Evolutionary conservation across 2,329 filamentous ascomycete species (phyloP).

Genomic region (Pseudocercospora ulei): DNA sequence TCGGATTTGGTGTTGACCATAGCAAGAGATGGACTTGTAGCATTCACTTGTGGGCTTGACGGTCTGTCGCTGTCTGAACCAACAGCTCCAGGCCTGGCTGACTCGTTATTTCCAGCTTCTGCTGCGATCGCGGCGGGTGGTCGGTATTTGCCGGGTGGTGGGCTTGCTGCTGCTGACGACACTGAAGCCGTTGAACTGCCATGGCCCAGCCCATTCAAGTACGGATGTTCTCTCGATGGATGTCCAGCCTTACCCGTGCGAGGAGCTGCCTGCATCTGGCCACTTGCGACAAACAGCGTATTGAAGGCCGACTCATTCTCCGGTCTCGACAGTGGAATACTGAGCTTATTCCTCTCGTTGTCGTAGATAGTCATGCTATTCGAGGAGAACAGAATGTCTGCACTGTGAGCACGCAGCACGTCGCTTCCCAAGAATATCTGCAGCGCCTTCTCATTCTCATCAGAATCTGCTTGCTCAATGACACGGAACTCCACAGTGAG

Average conservation of each 20-base stretch:
- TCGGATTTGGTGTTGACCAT: slow-evolving; percentile 24
- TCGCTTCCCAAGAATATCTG: slow-evolving; percentile 88
- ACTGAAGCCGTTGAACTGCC: slow-evolving; percentile 24
- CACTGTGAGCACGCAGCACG: slow-evolving; percentile 71
- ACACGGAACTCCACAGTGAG: slow-evolving; percentile 72
- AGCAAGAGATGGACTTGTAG: slow-evolving; percentile 25
- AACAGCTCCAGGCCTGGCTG: slow-evolving; percentile 22
- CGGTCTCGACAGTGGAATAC: slow-evolving; percentile 82
- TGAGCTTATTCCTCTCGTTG: slow-evolving; percentile 74
- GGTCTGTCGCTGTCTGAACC: slow-evolving; percentile 26
- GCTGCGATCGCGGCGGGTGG: slow-evolving; percentile 27
- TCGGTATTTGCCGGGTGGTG: slow-evolving; percentile 28
- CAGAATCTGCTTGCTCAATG: slow-evolving; percentile 43
- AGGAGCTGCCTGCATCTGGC: slow-evolving; percentile 8
- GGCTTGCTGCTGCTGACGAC: slow-evolving; percentile 27
- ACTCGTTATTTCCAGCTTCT: slow-evolving; percentile 18
- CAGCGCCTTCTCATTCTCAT: slow-evolving; percentile 52
- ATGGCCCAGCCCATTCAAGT: slow-evolving; percentile 32
- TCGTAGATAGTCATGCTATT: slow-evolving; percentile 82
- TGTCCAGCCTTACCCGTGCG: slow-evolving; percentile 39
- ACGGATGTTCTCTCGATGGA: slow-evolving; percentile 41
- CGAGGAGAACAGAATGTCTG: slow-evolving; percentile 83
- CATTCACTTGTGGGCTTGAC: slow-evolving; percentile 22
- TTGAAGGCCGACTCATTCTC: slow-evolving; percentile 78
- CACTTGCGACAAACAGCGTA: slow-evolving; percentile 55